Conservation (phyloP, 106 monocot genomes). For the Apostasia shenzhenica region DNA sequence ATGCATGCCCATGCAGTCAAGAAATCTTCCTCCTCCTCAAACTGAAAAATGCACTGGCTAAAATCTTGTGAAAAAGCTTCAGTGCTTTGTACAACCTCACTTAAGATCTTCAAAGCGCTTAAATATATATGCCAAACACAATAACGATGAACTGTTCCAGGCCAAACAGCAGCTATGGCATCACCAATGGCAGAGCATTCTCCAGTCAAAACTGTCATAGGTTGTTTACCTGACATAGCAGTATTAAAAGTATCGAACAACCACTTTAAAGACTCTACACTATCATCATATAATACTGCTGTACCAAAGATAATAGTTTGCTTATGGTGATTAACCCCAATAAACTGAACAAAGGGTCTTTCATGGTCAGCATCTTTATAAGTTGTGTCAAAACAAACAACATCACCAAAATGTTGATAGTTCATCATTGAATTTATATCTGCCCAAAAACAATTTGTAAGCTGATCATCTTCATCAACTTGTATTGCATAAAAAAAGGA, state of each 20-base stretch:
- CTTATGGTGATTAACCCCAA: slow-evolving; percentile 54
- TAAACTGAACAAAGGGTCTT: slow-evolving; percentile 35
- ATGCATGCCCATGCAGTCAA: slow-evolving; percentile 1
- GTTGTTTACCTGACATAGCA: slow-evolving; percentile 47
- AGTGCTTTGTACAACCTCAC: not conserved
- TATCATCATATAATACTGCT: slow-evolving; percentile 43
- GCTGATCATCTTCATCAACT: slow-evolving; percentile 42
- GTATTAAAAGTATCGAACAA: slow-evolving; percentile 43
- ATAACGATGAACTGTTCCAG: slow-evolving; percentile 19
- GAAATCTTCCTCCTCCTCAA: slow-evolving; percentile 5
- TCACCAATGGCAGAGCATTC: slow-evolving; percentile 10
- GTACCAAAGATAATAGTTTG: slow-evolving; percentile 37
- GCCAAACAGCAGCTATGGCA: slow-evolving; percentile 35
- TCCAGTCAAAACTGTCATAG: slow-evolving; percentile 39
- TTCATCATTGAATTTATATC: slow-evolving; percentile 31
- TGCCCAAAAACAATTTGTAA: slow-evolving; percentile 43
- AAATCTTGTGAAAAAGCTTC: slow-evolving; percentile 6
- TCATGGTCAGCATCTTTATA: slow-evolving; percentile 23
- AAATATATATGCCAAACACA: slow-evolving; percentile 33
- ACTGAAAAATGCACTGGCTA: slow-evolving; percentile 6
- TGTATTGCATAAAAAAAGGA: slow-evolving; percentile 50
- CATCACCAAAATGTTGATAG: slow-evolving; percentile 43
- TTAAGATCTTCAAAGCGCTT: not conserved
- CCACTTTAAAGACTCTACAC: slow-evolving; percentile 42
- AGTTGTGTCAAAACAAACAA: slow-evolving; percentile 42